These are phyloP conservation scores for Phylloporus sp. DNA, from an alignment of 768 basidiomycete genomes.

Conservation along the genomic window DNA sequence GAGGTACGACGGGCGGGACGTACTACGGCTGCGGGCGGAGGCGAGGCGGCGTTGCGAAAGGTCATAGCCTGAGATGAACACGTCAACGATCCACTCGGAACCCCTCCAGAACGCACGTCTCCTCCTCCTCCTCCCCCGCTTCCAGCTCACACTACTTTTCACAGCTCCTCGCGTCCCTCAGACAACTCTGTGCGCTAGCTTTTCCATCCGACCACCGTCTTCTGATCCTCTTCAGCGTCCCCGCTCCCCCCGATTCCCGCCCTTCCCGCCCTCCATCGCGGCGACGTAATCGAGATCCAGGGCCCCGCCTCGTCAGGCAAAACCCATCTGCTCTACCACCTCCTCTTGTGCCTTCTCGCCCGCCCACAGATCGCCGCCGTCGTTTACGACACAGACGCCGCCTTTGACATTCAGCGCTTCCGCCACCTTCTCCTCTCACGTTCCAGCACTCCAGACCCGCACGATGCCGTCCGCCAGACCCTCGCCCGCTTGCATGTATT, in stretches of 20 bases:
- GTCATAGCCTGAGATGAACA: too few relatives aligned
- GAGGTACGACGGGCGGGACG: slow-evolving; percentile 56
- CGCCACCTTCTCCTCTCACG: slow-evolving; percentile 46
- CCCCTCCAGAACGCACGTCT: slow-evolving; percentile 32
- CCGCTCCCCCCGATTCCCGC: slow-evolving; percentile 13
- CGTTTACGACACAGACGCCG: slow-evolving; percentile 65
- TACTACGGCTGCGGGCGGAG: slow-evolving; percentile 48
- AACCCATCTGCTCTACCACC: slow-evolving; percentile 67
- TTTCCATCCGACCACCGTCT: too few relatives aligned
- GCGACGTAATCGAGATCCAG: slow-evolving; percentile 73
- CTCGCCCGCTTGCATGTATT: slow-evolving; percentile 65
- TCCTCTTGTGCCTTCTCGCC: slow-evolving; percentile 55
- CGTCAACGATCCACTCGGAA: slow-evolving; percentile 26
- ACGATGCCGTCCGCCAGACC: slow-evolving; percentile 33
- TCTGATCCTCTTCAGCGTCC: slow-evolving; percentile 30
- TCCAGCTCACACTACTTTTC: slow-evolving; percentile 8
- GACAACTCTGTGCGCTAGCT: slow-evolving; percentile 37
- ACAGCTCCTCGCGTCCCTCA: slow-evolving; percentile 43
- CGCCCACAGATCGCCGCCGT: slow-evolving; percentile 54
- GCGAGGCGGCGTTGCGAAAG: slow-evolving; percentile 37
- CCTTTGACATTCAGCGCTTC: slow-evolving; percentile 57
- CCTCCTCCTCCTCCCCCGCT: neutral
- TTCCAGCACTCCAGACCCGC: slow-evolving; percentile 12
- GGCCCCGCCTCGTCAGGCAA: slow-evolving; percentile 74
- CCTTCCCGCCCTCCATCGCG: slow-evolving; percentile 36